Conservation (phyloP, 1,139 yeast genomes). For the Chernovozyma aurita region DNA sequence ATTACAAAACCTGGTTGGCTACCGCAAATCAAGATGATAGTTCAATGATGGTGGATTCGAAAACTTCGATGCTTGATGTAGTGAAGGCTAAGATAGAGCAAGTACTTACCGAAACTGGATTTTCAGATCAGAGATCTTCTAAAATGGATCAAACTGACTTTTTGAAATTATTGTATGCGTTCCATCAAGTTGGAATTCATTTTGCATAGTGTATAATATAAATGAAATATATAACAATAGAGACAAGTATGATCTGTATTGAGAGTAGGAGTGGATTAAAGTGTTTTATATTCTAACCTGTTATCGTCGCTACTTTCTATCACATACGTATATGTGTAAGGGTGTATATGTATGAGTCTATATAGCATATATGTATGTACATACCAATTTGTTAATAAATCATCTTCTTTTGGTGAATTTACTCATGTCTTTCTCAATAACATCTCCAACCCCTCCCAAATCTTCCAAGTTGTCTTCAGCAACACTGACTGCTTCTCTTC, state of each 20-base stretch:
- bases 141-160: conserved; percentile 95
- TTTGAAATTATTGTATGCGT: conserved; percentile 79
- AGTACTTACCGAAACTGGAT: conserved; percentile 75
- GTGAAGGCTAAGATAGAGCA: conserved; percentile 57
- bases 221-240: background rate
- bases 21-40: conserved; percentile 48
- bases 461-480: conserved; percentile 90
- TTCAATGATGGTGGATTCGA: conserved; percentile 51
- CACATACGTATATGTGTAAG: too few species aligned
- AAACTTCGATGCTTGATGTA: conserved; percentile 35
- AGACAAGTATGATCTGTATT: too few species aligned
- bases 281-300: conserved; percentile 1
- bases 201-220: conserved; percentile 55
- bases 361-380: background rate
- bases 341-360: too few species aligned
- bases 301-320: conserved; percentile 7
- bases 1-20: conserved; percentile 78
- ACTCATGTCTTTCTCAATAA: conserved; percentile 72
- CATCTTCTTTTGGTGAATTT: conserved; percentile 42
- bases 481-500: conserved; percentile 86
- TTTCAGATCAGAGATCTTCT: conserved; percentile 84
- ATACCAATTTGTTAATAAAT: background rate
- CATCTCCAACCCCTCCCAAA: conserved; percentile 86
- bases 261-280: background rate
- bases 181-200: conserved; percentile 96